A percentile compares a stretch with the other conserved stretches of the same genome.
Conservation (phyloP, 2,329 filamentous ascomycete genomes). For the Gyromitra esculenta region DNA sequence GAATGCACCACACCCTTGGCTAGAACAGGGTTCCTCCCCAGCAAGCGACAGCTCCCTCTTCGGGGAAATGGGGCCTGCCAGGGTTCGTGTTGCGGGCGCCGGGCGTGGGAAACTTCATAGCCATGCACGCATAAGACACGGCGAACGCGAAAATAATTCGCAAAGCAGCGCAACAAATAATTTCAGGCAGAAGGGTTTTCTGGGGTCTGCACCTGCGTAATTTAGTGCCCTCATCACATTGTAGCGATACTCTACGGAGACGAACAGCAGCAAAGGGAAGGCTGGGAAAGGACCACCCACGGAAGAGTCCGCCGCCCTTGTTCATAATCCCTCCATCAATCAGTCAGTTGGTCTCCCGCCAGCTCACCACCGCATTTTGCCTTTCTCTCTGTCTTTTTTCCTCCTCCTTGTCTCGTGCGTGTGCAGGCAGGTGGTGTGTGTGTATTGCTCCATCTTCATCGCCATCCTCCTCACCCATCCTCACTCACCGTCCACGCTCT, state of each 20-base stretch:
- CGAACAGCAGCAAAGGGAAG: slow-evolving; percentile 17
- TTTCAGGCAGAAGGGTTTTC: slow-evolving; percentile 28
- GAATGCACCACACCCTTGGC: slow-evolving; percentile 45
- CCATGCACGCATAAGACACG: slow-evolving; percentile 45
- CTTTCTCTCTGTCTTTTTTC: slow-evolving; percentile 13
- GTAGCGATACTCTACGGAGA: neutral
- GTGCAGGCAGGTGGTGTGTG: slow-evolving; percentile 27
- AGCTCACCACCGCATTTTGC: slow-evolving; percentile 50
- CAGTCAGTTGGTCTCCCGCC: slow-evolving; percentile 43
- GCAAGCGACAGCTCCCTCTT: slow-evolving; percentile 52
- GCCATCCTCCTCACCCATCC: slow-evolving; percentile 11
- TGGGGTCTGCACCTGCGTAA: slow-evolving; percentile 24
- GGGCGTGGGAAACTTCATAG: slow-evolving; percentile 46
- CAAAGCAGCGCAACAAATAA: slow-evolving; percentile 43
- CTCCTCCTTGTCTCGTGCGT: slow-evolving; percentile 40
- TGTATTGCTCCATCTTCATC: slow-evolving; percentile 14
- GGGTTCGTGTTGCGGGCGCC: slow-evolving; percentile 49
- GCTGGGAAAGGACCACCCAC: slow-evolving; percentile 32
- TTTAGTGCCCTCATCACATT: slow-evolving; percentile 30
- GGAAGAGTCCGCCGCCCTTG: slow-evolving; percentile 51
- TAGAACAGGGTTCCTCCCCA: slow-evolving; percentile 47
- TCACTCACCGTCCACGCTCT: slow-evolving; percentile 15
- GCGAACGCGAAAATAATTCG: slow-evolving; percentile 34
- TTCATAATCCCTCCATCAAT: slow-evolving; percentile 49
- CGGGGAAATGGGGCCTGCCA: slow-evolving; percentile 47